Base-by-base conservation (phyloP, 2,329 filamentous ascomycete species). In the Xylaria multiplex region DNA sequence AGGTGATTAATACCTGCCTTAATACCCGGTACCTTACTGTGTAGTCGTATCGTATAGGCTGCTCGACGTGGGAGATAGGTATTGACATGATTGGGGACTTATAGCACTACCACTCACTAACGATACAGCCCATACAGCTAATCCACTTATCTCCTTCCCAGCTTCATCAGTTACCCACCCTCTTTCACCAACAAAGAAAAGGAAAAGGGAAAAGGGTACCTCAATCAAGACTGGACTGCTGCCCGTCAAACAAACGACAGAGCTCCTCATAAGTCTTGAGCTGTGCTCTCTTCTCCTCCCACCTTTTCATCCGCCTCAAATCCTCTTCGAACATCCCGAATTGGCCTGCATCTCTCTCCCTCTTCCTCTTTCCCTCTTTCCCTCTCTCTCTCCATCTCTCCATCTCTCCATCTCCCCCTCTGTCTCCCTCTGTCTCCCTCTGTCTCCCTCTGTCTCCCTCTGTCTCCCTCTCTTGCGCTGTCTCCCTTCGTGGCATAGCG, bases 211-310 rank as follows among this genome's bases (percentile, higher is more conserved):
- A 27, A 27, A 27, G 27, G 35, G 35, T 37, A 37, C 35, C 35
- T 37, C 35, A 9, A 37, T 37, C 11, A 37, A 8, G 35, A 37
- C 8, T 9, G 35, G 35, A 19, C 19, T 19, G 19, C 19, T 19
- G 19, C 19, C 19, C 40, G 13, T 22, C 24, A 13, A 55, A 55
- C 53, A 22, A 42, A 43, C 37, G 19, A 40, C 52, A 61, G 52
- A 42, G 35, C 24, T 56, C 32, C 42, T 19, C 13, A 30, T 16
- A 30, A 40, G 14, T 13, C 11, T 19, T 27, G 7, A 52, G 56
- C 37, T 40, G 52, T 30, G 40, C 46, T 35, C 63, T 27, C 30
- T 40, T 27, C 30, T 57, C 42, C 50, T 45, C 50, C 50, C 13
- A 43, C 32, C 45, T 62, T 32, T 42, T 27, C 35, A 48, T 22